A percentile compares a stretch with the other conserved stretches of the same genome.
Conservation (phyloP, 116 monocot species). For the Zostera marina region DNA sequence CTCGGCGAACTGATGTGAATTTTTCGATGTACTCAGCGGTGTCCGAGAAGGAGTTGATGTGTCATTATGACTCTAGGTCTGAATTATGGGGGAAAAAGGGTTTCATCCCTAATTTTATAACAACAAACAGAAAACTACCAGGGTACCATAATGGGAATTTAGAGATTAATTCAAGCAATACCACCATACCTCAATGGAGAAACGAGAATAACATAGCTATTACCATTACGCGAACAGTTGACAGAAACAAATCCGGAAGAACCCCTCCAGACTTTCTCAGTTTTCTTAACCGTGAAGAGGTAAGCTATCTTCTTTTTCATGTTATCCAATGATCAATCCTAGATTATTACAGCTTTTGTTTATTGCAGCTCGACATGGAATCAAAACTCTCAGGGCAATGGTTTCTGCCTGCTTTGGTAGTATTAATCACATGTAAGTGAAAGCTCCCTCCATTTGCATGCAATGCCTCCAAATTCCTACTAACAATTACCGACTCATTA, state of each 20-base stretch:
- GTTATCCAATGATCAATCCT: neutral
- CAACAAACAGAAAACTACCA: slow-evolving; percentile 64
- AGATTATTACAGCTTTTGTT: neutral
- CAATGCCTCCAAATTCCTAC: neutral
- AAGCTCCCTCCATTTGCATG: neutral
- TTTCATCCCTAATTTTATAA: slow-evolving; percentile 39
- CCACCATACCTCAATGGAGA: slow-evolving; percentile 7
- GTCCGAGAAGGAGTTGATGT: slow-evolving; percentile 65
- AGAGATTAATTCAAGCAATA: slow-evolving; percentile 13
- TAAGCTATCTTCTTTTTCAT: slow-evolving; percentile 11
- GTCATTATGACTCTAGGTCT: slow-evolving; percentile 70
- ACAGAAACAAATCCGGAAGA: slow-evolving; percentile 19
- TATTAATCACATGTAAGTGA: slow-evolving; percentile 47
- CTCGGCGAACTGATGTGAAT: slow-evolving; percentile 84
- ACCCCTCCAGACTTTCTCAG: slow-evolving; percentile 37
- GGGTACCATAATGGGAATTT: slow-evolving; percentile 28
- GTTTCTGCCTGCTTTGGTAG: slow-evolving; percentile 55
- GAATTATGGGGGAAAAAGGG: slow-evolving; percentile 87
- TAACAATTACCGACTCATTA: neutral
- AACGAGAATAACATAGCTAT: slow-evolving; percentile 2
- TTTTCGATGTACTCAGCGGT: slow-evolving; percentile 81
- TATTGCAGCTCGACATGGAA: slow-evolving; percentile 55
- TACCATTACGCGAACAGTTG: slow-evolving; percentile 12
- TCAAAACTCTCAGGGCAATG: slow-evolving; percentile 51
- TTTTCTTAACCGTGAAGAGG: slow-evolving; percentile 59